Conservation (phyloP, 2,329 filamentous ascomycete species). For the Aspergillus sp. region DNA sequence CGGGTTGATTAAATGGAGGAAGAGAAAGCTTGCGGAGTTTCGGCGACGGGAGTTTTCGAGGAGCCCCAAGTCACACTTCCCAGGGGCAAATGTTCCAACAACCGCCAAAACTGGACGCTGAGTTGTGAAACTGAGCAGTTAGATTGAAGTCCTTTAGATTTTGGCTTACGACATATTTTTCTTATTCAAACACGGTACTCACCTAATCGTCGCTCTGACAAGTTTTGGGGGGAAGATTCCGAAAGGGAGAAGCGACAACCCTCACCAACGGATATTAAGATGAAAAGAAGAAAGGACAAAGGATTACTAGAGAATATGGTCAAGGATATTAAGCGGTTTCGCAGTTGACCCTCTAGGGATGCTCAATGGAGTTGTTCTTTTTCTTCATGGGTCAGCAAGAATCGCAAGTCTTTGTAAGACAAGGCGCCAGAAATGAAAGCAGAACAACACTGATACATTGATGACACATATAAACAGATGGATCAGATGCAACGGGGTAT, state of each 20-base stretch:
- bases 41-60: slow-evolving; percentile 21
- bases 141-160: slow-evolving; percentile 1
- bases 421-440: neutral
- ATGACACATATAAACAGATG: neutral
- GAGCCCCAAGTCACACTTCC: slow-evolving; percentile 17
- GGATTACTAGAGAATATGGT: neutral
- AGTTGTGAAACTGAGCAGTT: slow-evolving; percentile 1
- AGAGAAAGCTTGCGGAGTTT: slow-evolving; percentile 20
- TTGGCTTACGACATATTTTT: neutral
- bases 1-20: slow-evolving; percentile 17
- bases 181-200: neutral
- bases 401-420: neutral
- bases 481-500: neutral
- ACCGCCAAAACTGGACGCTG: slow-evolving; percentile 10
- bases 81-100: slow-evolving; percentile 14
- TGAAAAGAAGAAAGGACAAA: neutral
- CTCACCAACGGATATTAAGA: neutral
- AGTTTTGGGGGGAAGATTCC: neutral
- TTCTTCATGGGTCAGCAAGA: neutral
- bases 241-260: neutral
- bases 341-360: neutral
- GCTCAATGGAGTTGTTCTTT: neutral
- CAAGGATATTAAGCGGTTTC: too few relatives aligned
- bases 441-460: neutral
- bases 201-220: neutral